Conservation (phyloP, 2,329 filamentous ascomycete genomes). For the Fusarium mexicanum region DNA sequence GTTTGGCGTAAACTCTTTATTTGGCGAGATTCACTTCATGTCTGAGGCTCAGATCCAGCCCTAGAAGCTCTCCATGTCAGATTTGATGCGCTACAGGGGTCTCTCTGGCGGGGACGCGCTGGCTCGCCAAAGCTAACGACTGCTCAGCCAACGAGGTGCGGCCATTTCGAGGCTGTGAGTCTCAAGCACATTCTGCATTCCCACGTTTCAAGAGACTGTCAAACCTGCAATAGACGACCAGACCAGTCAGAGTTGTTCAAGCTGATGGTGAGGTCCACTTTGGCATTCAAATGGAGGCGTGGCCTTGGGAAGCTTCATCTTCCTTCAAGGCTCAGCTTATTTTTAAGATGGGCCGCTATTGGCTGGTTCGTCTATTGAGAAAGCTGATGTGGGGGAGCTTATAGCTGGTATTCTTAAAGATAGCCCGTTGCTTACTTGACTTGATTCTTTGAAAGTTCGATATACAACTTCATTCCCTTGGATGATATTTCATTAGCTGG, state of each 20-base stretch:
- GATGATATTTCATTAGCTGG: neutral
- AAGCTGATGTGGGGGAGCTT: neutral
- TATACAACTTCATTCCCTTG: neutral
- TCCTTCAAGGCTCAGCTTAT: neutral
- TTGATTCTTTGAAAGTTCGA: neutral
- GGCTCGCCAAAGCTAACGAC: conserved; percentile 35
- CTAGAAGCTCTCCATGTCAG: neutral
- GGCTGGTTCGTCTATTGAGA: conserved; percentile 10
- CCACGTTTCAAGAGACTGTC: neutral
- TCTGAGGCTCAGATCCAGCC: conserved; percentile 17
- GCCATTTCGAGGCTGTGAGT: conserved; percentile 9
- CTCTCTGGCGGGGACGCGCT: conserved; percentile 1
- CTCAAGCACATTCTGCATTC: neutral
- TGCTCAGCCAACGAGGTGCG: conserved; percentile 13
- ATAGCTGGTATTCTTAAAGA: neutral
- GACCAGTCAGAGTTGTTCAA: conserved; percentile 1
- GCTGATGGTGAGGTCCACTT: neutral
- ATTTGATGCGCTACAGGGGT: neutral
- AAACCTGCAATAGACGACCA: conserved; percentile 8
- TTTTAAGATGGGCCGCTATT: neutral
- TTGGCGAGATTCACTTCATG: neutral
- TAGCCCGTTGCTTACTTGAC: conserved; percentile 6
- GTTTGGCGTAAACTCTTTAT: neutral
- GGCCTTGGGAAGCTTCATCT: conserved; percentile 11
- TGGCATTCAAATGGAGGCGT: neutral